A percentile compares a stretch with the other conserved stretches of the same genome.
These are phyloP conservation scores for Ceratocystis variospora DNA, from an alignment of 2,329 filamentous ascomycete species.

Conservation along the genomic window DNA sequence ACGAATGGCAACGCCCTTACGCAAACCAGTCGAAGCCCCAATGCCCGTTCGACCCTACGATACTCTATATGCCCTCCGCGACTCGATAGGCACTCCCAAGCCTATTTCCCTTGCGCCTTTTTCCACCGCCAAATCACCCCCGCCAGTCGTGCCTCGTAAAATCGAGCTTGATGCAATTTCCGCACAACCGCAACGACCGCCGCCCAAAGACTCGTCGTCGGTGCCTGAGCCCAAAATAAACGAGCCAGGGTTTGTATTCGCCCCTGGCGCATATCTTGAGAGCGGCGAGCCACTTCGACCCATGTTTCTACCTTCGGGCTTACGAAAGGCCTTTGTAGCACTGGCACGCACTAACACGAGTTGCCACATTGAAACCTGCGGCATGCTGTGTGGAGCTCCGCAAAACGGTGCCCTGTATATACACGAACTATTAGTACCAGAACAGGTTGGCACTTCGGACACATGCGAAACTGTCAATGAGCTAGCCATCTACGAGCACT, in stretches of 20 bases:
- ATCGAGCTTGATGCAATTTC: slow-evolving; percentile 10
- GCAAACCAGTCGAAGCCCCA: slow-evolving; percentile 4
- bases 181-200: slow-evolving; percentile 10
- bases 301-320: slow-evolving; percentile 65
- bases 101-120: not conserved
- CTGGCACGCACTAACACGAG: slow-evolving; percentile 64
- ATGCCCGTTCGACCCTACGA: not conserved
- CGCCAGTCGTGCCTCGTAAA: slow-evolving; percentile 8
- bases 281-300: slow-evolving; percentile 76
- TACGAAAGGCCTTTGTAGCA: slow-evolving; percentile 61
- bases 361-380: slow-evolving; percentile 81
- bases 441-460: slow-evolving; percentile 78
- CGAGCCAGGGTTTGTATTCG: slow-evolving; percentile 59
- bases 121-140: not conserved
- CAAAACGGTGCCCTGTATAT: slow-evolving; percentile 92
- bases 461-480: slow-evolving; percentile 93
- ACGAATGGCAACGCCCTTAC: not conserved
- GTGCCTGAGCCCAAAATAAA: slow-evolving; percentile 21
- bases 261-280: slow-evolving; percentile 76
- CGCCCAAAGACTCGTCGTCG: slow-evolving; percentile 9
- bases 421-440: slow-evolving; percentile 73
- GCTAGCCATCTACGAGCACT: slow-evolving; percentile 73
- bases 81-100: not conserved
- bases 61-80: slow-evolving; percentile 1
- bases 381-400: slow-evolving; percentile 78